Evolutionary conservation across 2,329 filamentous ascomycete genomes (phyloP).

Genomic region (Botrytis fragariae): DNA sequence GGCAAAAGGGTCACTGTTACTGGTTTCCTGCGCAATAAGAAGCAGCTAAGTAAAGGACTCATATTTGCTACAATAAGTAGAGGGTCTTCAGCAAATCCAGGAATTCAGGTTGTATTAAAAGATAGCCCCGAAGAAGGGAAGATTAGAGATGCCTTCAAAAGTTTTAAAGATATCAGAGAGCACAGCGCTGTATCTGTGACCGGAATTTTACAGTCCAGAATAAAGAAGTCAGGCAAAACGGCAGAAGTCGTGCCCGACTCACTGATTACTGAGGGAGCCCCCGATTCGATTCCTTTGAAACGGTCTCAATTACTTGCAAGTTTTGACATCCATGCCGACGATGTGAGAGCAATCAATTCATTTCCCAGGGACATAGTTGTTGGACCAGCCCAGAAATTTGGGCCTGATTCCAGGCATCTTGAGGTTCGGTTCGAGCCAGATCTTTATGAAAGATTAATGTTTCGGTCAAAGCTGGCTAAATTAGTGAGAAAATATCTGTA

Average conservation of each 20-base stretch:
- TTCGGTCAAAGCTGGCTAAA: conserved; percentile 61
- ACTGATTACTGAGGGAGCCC: not conserved
- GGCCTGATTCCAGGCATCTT: conserved; percentile 73
- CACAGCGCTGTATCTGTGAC: conserved; percentile 19
- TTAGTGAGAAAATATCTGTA: conserved; percentile 44
- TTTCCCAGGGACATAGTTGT: conserved; percentile 77
- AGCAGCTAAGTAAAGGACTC: conserved; percentile 65
- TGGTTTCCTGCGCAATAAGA: conserved; percentile 70
- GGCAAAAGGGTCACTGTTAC: conserved; percentile 52
- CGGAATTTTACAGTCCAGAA: conserved; percentile 12
- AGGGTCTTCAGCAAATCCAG: conserved; percentile 38
- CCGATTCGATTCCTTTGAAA: not conserved
- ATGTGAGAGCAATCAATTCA: conserved; percentile 66
- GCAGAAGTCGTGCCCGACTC: not conserved
- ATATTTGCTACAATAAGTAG: conserved; percentile 59
- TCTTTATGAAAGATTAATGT: conserved; percentile 65
- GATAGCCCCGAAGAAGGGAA: conserved; percentile 6
- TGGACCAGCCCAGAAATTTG: conserved; percentile 67
- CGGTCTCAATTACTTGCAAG: conserved; percentile 10
- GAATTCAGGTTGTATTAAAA: conserved; percentile 36
- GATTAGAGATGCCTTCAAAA: conserved; percentile 19
- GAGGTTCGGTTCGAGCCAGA: conserved; percentile 74
- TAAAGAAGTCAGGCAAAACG: conserved; percentile 14
- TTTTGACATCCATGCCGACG: conserved; percentile 60
- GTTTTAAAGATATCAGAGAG: conserved; percentile 20